Evolutionary conservation across 2,329 filamentous ascomycete species (phyloP), one percentile per base, ranked within the genome.

Genomic region (Zymoseptoria brevis): DNA sequence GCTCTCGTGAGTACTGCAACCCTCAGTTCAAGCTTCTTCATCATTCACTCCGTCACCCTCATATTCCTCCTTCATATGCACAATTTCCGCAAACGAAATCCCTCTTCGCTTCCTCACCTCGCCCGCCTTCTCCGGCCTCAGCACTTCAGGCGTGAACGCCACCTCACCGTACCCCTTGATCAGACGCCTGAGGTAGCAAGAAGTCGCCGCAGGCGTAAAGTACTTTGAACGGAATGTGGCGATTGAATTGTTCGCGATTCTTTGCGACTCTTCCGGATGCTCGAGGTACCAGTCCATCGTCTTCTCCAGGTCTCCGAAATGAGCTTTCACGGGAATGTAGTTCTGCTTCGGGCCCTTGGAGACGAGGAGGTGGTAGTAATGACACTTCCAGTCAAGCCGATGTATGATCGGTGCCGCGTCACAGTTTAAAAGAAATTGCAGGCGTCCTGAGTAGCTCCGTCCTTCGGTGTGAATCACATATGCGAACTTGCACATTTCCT

Each of bases 381-480:
- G 62, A 19, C 64, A 60, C 9, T 59, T 63, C 64, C 67, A 72
- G 6, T 65, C 58, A 2, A 69, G 55, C 2, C 67, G 58, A 53
- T 70, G 71, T 3, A 68, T 58, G 13, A 72, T 60, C 3, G 63
- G 55, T 6, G 71, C 61, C 5, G 65, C 66, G 30, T 68, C 60
- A 54, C 71, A 73, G 35, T 69, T 69, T 24, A 68, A 57, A 4
- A 72, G 59, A 29, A 65, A 70, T 35, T 68, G 68, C 50, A 73
- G 55, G 19, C 69, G 60, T 0, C 68, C 69, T 1, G 67, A 69
- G 48, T 66, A 72, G 8, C 58, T 66, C 0, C 61, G 55, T 1
- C 69, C 68, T 56, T 71, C 69, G 4, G 69, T 71, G n/a, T 71
- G 65, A 4, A 67, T 59, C n/a, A 66, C 59, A 22, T 69, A 67